Evolutionary conservation across 2,329 filamentous ascomycete species (phyloP), one percentile per base, ranked within the genome.

Genomic region (Pyrenochaeta sp.): DNA sequence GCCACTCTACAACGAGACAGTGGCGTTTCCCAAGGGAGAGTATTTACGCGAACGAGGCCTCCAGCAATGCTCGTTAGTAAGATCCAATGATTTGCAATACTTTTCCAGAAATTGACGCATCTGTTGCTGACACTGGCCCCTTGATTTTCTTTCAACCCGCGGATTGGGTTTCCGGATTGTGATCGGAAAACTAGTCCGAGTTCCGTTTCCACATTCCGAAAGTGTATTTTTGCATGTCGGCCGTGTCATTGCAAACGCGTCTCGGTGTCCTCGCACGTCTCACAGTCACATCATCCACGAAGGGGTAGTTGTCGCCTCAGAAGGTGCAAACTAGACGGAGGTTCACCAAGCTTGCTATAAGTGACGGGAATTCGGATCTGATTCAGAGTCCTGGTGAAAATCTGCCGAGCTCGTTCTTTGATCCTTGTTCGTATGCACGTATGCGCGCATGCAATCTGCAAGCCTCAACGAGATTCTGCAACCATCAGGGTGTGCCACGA

Each of bases 391-490:
- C 39, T 21, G 39, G 14, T 4, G 3, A 29, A 30, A 21, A 29
- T 17, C 11, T 30, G 15, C 21, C 21, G 21, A 29, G 14, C 21
- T 27, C 11, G n/a, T 27, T 41, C 23, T 27, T 27, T 29, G 39
- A 41, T n/a, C 39, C 21, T 29, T 29, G 21, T 21, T 21, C 12
- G 23, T 7, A 20, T 42, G 15, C 12, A 30, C 27, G 21, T 23
- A 42, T 4, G 40, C 23, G 18, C 27, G 40, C 40, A 42, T 17
- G 40, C 27, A 42, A 42, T 31, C 40, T 42, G 40, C 40, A 42
- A 42, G 40, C 40, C 40, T 42, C 23, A 42, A 29, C 23, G 40
- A 18, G 40, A 29, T 31, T 42, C 12, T 31, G 21, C 40, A 42
- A 18, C 40, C 40, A 42, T 42, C 40, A 42, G 30, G 40, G 23